These are phyloP conservation scores for Dovyalis caffra DNA, from an alignment of 345 rosid species.

Conservation along the genomic window DNA sequence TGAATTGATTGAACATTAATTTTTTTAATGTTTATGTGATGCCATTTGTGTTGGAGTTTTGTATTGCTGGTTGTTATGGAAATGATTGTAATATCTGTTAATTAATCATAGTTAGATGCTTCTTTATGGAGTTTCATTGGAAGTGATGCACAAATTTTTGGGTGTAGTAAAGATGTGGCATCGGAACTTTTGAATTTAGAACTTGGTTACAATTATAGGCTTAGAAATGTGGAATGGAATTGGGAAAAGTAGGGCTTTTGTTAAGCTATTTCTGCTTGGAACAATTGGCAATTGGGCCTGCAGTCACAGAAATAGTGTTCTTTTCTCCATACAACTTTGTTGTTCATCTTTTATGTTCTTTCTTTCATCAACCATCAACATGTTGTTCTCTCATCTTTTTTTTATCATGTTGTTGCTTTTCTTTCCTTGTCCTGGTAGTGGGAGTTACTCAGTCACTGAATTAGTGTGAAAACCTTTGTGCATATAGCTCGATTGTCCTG, in stretches of 20 bases:
- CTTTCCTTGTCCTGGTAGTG: not conserved
- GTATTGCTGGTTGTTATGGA: not conserved
- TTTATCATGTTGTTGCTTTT: not conserved
- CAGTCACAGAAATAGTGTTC: not conserved
- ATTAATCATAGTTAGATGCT: not conserved
- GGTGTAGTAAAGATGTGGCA: not conserved
- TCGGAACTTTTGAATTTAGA: not conserved
- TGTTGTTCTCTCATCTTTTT: not conserved
- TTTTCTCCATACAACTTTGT: not conserved
- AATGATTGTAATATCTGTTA: too few species aligned
- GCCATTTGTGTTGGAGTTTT: not conserved
- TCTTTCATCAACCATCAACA: not conserved
- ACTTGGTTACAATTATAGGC: not conserved
- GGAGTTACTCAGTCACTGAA: not conserved
- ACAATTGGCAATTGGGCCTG: not conserved
- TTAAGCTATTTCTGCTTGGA: not conserved
- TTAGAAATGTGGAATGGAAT: not conserved
- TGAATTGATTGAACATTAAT: not conserved
- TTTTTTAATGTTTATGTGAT: not conserved
- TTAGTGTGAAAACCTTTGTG: not conserved
- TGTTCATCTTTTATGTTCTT: not conserved
- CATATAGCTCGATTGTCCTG: not conserved
- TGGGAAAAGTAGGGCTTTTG: not conserved
- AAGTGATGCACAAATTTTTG: not conserved
- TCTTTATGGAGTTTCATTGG: not conserved